Conservation (phyloP, 768 basidiomycete species). For the Kwoniella dejecticola region DNA sequence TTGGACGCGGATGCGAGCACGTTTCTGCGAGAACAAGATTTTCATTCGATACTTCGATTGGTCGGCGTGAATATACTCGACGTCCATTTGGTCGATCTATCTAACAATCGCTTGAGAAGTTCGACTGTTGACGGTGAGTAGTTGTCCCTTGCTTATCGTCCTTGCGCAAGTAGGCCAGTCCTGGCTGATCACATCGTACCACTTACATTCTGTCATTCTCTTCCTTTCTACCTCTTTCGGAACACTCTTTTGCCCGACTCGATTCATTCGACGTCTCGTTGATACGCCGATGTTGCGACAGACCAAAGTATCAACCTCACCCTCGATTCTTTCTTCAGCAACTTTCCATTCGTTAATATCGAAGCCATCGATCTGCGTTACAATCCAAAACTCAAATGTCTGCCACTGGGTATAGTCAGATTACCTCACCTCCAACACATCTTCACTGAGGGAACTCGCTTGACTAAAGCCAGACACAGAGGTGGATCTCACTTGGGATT, state of each 20-base stretch:
- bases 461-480: no score
- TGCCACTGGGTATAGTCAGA: slow-evolving; percentile 11
- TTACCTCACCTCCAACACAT: slow-evolving; percentile 4
- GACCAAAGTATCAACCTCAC: no score
- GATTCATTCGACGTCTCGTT: no score
- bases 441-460: neutral
- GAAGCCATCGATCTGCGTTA: slow-evolving; percentile 11
- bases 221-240: no score
- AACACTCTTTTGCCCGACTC: no score
- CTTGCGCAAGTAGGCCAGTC: no score
- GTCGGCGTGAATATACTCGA: neutral
- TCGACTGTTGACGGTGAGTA: neutral
- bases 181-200: no score
- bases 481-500: no score
- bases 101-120: slow-evolving; percentile 2
- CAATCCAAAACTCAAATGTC: slow-evolving; percentile 6
- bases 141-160: neutral
- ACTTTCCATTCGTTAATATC: slow-evolving; percentile 11
- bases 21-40: slow-evolving; percentile 2
- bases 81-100: slow-evolving; percentile 15
- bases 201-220: no score
- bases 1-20: neutral
- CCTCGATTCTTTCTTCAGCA: neutral
- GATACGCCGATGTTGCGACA: no score
- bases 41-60: neutral